Base-by-base conservation (phyloP, 2,329 filamentous ascomycete species). In the Trichothecium sympodiale region DNA sequence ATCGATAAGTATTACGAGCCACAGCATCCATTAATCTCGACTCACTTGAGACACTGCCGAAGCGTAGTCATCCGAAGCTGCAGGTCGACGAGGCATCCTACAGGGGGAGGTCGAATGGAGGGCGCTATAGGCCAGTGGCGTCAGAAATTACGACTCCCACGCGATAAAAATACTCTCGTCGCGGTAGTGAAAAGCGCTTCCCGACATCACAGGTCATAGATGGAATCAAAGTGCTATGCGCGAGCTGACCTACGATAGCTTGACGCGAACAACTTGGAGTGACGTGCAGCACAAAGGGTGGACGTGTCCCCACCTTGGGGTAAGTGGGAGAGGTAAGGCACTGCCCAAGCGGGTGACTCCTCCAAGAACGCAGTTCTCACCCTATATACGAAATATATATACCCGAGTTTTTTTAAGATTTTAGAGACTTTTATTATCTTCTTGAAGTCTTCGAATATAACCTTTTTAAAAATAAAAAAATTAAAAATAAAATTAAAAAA, bases 1-100 rank as follows among this genome's bases (percentile, higher is more conserved):
- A 14, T 28, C 29, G 34, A 37, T 17, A 37, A 35, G 34, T 14
- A 25, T 36, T 35, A 20, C 23, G 13, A 31, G 34, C 33, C 40
- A 33, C 30, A 29, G 16, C 12, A 41, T 31, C 34, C 37, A 52
- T 46, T 31, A 10, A 40, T 52, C 43, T 10, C 20, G 13, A 29
- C 43, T 28, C 41, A 67, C 65, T 53, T 67, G 60, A 28, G 63
- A 60, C 27, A 69, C 61, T 33, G 62, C 62, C 39, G 58, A 57
- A 45, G 55, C 57, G 43, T 68, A 68, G 43, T 69, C 64, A 41
- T 67, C 63, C 45, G 64, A 60, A 14, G 57, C 61, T 36, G 61
- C 59, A 35, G 57, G 56, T 50, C 64, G 59, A 46, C 63, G 61
- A 39, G 61, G 59, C 64, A 69, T 68, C 18, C 37, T 53, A n/a